Base-by-base conservation (phyloP, 2,329 filamentous ascomycete genomes). In the Claviceps citrina region DNA sequence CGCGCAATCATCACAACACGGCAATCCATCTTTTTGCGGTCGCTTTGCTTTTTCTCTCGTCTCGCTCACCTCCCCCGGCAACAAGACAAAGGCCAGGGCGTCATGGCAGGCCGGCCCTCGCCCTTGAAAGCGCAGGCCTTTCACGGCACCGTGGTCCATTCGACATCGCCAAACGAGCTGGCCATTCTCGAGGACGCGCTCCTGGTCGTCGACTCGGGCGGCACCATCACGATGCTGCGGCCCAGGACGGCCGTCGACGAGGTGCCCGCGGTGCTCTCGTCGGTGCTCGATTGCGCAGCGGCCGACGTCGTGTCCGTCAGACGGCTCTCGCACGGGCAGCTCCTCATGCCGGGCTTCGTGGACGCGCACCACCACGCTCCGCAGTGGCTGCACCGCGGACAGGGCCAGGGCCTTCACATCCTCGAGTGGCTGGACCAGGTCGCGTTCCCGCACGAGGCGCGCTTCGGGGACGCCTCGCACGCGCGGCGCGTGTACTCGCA, bases 331-430 rank as follows among this genome's bases (percentile, higher is more conserved):
- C 57, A 51, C 7, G 63, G 63, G 30, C 56, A 71, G 34, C 74
- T 78, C 48, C 54, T 77, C 36, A 66, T 76, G 42, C 73, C 74
- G 0, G 72, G 73, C 32, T 70, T 77, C 48, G 60, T 81, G 39
- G 77, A 81, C 58, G 80, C 76, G 1, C 78, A 81, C 54, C 78
- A 78, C 44, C 78, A 82, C 49, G 77, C 78, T 0, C 76, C 77
- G 30, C 67, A 73, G 47, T 70, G 64, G 62, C 56, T 64, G 12
- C 63, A 65, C 54, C 58, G 65, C 19, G 65, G 68, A 22, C 56
- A 70, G 4, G 65, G 66, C 5, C 65, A 70, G 48, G 60, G 68
- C 32, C 58, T 68, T 54, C 64, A 71, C 44, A 69, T 73, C 44
- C 59, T 78, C 7, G 70, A 79, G 50, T 82, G 78, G 78, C 63